Conservation (phyloP, 495 filamentous ascomycete species). For the Symbiotaphrina buchneri region DNA sequence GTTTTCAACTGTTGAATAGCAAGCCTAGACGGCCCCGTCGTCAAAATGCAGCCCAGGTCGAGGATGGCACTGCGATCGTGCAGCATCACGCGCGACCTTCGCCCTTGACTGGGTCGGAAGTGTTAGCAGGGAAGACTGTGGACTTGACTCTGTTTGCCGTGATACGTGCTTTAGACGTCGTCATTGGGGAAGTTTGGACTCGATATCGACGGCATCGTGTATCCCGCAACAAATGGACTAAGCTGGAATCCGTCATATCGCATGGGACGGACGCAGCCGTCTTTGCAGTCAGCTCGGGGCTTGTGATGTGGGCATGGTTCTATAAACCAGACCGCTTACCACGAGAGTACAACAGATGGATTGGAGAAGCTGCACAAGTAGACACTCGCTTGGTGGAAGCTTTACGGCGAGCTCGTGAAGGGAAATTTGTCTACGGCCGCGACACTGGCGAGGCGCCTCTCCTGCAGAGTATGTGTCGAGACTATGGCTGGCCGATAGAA, state of each 20-base stretch:
- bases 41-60: neutral
- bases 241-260: constrained; percentile 25
- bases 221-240: constrained; percentile 22
- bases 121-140: constrained; percentile 51
- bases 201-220: constrained; percentile 16
- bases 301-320: constrained; percentile 86
- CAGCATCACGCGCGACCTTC: constrained; percentile 4
- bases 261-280: constrained; percentile 39
- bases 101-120: constrained; percentile 4
- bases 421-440: constrained; percentile 49
- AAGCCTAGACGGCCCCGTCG: constrained; percentile 3
- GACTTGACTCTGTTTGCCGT: constrained; percentile 71
- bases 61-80: neutral
- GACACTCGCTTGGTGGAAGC: constrained; percentile 56
- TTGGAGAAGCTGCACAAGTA: constrained; percentile 54
- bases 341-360: constrained; percentile 67
- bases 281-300: constrained; percentile 53
- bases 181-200: constrained; percentile 44
- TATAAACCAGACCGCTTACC: constrained; percentile 50
- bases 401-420: constrained; percentile 39
- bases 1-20: constrained; percentile 23
- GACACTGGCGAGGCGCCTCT: constrained; percentile 54
- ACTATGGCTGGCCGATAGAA: constrained; percentile 39
- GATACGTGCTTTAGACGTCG: constrained; percentile 50
- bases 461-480: constrained; percentile 51